Evolutionary conservation across 1,139 yeast species (phyloP).

Genomic region (Blastobotrys aristatus): DNA sequence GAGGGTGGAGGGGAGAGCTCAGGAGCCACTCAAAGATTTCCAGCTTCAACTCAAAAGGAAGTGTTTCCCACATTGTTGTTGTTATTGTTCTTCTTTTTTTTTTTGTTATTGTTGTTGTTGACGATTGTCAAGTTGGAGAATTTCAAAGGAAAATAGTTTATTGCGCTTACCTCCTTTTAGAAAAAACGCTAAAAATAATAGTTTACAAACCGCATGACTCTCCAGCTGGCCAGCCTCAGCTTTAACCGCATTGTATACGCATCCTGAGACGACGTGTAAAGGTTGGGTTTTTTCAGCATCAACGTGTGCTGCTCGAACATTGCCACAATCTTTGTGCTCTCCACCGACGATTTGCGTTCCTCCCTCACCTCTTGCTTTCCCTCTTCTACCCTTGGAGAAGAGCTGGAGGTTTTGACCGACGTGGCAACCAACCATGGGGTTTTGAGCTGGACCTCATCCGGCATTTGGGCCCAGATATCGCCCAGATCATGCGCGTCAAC

Average conservation of each 20-base stretch:
- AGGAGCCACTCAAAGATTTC: no score
- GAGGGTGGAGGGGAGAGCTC: no score
- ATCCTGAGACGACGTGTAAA: neutral
- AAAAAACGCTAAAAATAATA: no score
- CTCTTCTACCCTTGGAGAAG: neutral
- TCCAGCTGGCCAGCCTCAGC: neutral
- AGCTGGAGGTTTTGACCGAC: neutral
- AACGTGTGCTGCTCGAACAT: constrained; percentile 1
- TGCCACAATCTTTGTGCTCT: neutral
- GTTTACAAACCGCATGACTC: constrained; percentile 6
- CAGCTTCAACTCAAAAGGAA: no score
- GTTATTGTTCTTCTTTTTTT: no score
- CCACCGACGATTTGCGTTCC: neutral
- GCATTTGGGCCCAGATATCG: constrained; percentile 13
- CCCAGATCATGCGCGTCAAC: constrained; percentile 5
- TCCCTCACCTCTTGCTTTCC: neutral
- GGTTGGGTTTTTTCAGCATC: neutral
- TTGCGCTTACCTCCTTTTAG: no score
- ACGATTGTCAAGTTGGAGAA: no score
- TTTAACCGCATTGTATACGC: neutral
- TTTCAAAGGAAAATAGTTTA: no score
- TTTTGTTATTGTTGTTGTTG: no score
- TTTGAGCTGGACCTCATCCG: constrained; percentile 2
- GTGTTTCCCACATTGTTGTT: no score
- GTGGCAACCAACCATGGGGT: constrained; percentile 4